phyloP scores from a whole-genome alignment of 2,329 filamentous ascomycete species.

The Aspergillus calidoustus region DNA sequence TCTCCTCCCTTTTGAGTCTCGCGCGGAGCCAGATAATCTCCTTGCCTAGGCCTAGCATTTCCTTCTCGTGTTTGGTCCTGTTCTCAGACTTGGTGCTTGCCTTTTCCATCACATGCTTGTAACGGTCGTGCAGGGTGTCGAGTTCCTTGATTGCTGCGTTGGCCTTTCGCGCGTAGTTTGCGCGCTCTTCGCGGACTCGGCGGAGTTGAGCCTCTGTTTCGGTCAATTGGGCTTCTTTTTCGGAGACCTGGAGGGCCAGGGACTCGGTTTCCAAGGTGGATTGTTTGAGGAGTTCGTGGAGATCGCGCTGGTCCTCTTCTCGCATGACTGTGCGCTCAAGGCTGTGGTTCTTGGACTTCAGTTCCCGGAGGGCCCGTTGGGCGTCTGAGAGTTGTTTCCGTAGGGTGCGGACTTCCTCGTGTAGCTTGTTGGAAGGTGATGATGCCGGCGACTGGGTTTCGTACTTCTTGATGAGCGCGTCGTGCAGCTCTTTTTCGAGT shows the following conservation, averaged over 20 bases:
- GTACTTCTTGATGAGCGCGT: conserved; percentile 59
- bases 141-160: conserved; percentile 47
- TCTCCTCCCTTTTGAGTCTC: conserved; percentile 77
- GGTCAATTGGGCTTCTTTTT: conserved; percentile 70
- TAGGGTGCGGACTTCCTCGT: conserved; percentile 62
- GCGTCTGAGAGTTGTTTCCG: conserved; percentile 65
- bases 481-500: conserved; percentile 69
- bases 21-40: conserved; percentile 92
- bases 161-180: conserved; percentile 45
- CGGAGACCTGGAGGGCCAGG: conserved; percentile 72
- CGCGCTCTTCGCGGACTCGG: conserved; percentile 57
- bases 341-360: conserved; percentile 55
- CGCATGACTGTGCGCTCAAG: conserved; percentile 55
- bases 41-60: conserved; percentile 80
- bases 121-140: conserved; percentile 60
- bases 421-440: conserved; percentile 48
- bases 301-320: conserved; percentile 49
- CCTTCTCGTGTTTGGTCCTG: conserved; percentile 58
- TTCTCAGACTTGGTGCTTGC: conserved; percentile 46
- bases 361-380: conserved; percentile 64
- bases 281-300: conserved; percentile 53
- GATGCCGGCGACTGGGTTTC: conserved; percentile 59
- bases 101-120: conserved; percentile 64
- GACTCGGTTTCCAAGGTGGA: conserved; percentile 61
- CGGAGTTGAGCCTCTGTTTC: conserved; percentile 65